Conservation (phyloP, 176 grass and related monocot genomes). For the Microstegium vimineum region DNA sequence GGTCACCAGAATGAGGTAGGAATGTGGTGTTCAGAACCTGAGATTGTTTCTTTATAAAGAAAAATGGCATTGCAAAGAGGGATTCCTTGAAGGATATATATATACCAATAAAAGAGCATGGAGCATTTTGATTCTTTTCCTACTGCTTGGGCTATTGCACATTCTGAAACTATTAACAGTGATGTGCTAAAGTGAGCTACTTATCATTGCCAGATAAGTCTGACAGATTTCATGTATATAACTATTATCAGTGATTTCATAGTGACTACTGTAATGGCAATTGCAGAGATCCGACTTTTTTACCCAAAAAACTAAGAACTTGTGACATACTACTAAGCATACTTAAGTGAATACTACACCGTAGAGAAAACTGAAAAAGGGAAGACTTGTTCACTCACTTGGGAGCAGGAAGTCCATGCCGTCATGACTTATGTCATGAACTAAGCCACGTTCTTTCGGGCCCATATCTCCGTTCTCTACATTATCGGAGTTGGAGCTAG, state of each 20-base stretch:
- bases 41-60: not conserved
- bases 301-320: not conserved
- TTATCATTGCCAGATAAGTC: no score
- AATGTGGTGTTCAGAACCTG: not conserved
- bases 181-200: not conserved
- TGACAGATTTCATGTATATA: no score
- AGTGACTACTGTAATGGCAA: no score
- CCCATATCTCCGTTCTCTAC: no score
- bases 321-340: not conserved
- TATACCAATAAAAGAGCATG: not conserved
- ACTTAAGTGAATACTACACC: not conserved
- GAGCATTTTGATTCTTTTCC: conserved; percentile 24
- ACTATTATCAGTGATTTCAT: no score
- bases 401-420: conserved; percentile 76
- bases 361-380: not conserved
- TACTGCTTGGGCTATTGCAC: not conserved
- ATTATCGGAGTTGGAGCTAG: no score
- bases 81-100: not conserved
- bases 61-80: no score
- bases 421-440: no score
- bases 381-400: conserved; percentile 35
- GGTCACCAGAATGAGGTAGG: not conserved
- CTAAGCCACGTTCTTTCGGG: no score
- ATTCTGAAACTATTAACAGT: not conserved
- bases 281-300: not conserved